phyloP scores from a whole-genome alignment of 1,284 basidiomycete genomes.

The Moesziomyces parantarcticus region DNA sequence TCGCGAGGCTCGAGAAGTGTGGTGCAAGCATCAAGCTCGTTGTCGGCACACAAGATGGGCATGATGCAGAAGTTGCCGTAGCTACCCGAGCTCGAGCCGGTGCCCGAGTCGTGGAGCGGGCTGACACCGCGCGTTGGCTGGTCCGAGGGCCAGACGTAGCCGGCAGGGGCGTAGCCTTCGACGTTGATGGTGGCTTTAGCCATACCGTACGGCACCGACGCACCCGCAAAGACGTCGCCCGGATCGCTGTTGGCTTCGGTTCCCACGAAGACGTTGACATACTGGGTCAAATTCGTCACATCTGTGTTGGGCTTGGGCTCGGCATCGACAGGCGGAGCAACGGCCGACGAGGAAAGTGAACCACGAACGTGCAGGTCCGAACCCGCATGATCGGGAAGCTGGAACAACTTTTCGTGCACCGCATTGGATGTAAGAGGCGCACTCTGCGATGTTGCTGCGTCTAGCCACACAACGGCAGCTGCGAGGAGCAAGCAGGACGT shows the following conservation, averaged over 20 bases:
- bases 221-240: slow-evolving; percentile 55
- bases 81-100: slow-evolving; percentile 54
- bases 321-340: background rate
- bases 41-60: slow-evolving; percentile 53
- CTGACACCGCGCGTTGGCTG: slow-evolving; percentile 54
- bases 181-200: slow-evolving; percentile 58
- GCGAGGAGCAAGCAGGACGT: background rate
- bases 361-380: slow-evolving; percentile 2
- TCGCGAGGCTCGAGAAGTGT: slow-evolving; percentile 54
- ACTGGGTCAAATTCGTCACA: slow-evolving; percentile 20
- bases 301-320: background rate
- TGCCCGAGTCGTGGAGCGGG: slow-evolving; percentile 58
- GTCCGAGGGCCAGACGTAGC: slow-evolving; percentile 45
- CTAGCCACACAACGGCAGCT: background rate
- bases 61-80: slow-evolving; percentile 60
- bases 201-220: slow-evolving; percentile 58
- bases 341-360: background rate
- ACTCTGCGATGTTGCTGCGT: background rate
- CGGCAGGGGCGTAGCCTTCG: slow-evolving; percentile 57
- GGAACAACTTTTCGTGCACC: slow-evolving; percentile 12
- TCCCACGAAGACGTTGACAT: slow-evolving; percentile 45
- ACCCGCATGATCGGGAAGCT: background rate
- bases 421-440: background rate
- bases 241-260: slow-evolving; percentile 43
- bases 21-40: slow-evolving; percentile 48